Evolutionary conservation across 345 rosid genomes (phyloP), one percentile per base, ranked within the genome.

Genomic region (Eucalyptus cloeziana): DNA sequence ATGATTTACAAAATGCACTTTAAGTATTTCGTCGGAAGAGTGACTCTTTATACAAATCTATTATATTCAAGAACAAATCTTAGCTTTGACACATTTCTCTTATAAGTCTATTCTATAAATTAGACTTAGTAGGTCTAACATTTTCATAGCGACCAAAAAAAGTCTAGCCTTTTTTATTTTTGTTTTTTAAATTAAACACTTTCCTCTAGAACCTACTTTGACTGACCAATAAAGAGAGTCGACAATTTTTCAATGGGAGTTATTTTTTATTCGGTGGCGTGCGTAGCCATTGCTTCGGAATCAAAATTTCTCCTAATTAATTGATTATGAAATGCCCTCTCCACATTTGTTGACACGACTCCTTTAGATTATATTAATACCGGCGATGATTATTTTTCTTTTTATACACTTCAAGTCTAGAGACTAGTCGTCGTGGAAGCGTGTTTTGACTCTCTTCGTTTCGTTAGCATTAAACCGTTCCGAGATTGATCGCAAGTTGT

Each of bases 21-120:
- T 58, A 25, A 25, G 13, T 58, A 14, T 0, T 58, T 25, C 0
- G 64, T 58, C 0, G 1, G 7, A 58, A 10, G n/a, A 58, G 64
- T 4, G 14, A 27, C 64, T 25, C 64, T 58, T 25, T 58, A 2
- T 0, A 58, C 64, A 58, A 58, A 0, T 58, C 3, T 24, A 7
- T 25, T 11, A 25, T 58, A 58, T 58, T 58, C n/a, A 58, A 25
- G 64, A 58, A 58, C 10, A 14, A 5, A 10, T 24, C 0, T 25
- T 58, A 58, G 64, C n/a, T 58, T 27, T 52, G 14, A 58, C 64
- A 2, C 64, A 5, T 25, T 52, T 52, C 4, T 21, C 58, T 52
- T 52, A 7, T 52, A 52, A 52, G 58, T 24, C 24, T 0, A 19
- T 52, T 19, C 10, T 52, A 52, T 52, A 52, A 52, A 19, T 52